phyloP scores from a whole-genome alignment of 345 rosid genomes.

The Brassica cretica region DNA sequence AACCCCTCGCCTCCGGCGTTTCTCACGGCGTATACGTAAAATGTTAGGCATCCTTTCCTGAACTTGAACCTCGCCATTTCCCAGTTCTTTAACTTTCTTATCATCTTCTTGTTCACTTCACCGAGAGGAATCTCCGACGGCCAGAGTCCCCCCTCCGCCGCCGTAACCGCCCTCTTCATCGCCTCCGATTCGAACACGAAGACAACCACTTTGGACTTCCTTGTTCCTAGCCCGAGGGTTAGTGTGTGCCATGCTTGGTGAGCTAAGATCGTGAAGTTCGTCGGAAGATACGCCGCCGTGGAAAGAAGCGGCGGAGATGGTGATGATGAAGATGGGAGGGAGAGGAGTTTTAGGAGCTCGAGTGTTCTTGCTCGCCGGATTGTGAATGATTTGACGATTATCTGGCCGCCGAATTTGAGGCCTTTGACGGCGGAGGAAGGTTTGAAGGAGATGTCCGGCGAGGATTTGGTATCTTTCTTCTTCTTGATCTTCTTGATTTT shows the following conservation, averaged over 20 bases:
- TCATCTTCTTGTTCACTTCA: conserved; percentile 82
- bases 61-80: conserved; percentile 96
- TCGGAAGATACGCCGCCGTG: conserved; percentile 77
- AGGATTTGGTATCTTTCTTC: conserved; percentile 70
- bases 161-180: conserved; percentile 51
- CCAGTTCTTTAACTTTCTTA: conserved; percentile 54
- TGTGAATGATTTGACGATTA: conserved; percentile 92
- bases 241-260: conserved; percentile 98
- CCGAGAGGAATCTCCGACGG: conserved; percentile 83
- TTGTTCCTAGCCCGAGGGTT: conserved; percentile 86
- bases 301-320: conserved; percentile 61
- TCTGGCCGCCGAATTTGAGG: conserved; percentile 84
- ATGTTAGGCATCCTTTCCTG: conserved; percentile 89
- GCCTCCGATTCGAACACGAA: conserved; percentile 83
- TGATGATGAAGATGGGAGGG: conserved; percentile 55
- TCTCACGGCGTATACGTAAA: conserved; percentile 84
- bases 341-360: conserved; percentile 77
- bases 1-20: conserved; percentile 57
- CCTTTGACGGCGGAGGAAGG: conserved; percentile 81
- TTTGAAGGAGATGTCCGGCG: conserved; percentile 74
- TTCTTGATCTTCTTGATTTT: conserved; percentile 47
- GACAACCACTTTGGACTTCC: conserved; percentile 69
- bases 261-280: conserved; percentile 89
- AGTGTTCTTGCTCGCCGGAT: conserved; percentile 73
- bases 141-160: conserved; percentile 56